A percentile compares a stretch with the other conserved stretches of the same genome.
These are phyloP conservation scores for Pseudoneurospora amorphoporcata DNA, from an alignment of 495 filamentous ascomycete species.

Conservation along the genomic window DNA sequence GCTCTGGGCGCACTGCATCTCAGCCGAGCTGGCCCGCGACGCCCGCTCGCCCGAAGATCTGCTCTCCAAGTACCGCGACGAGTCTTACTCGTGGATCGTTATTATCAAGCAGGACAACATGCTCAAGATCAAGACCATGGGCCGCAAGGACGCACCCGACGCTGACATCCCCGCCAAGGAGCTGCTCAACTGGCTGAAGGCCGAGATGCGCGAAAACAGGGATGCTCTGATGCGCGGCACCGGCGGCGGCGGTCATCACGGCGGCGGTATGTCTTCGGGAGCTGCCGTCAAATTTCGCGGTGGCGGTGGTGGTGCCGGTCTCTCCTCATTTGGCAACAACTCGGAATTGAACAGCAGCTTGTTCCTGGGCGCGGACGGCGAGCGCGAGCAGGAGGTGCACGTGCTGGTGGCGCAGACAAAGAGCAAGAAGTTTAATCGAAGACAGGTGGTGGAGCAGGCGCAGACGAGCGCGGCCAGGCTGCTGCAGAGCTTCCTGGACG, in stretches of 20 bases:
- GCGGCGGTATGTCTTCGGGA: conserved; percentile 23
- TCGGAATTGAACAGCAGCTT: conserved; percentile 9
- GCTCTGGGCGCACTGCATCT: conserved; percentile 76
- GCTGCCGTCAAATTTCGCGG: conserved; percentile 21
- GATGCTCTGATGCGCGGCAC: conserved; percentile 33
- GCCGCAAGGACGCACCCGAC: conserved; percentile 61
- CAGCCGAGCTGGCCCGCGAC: conserved; percentile 79
- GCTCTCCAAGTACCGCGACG: conserved; percentile 55
- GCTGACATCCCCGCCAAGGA: conserved; percentile 65
- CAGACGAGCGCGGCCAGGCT: conserved; percentile 52
- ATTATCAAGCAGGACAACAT: conserved; percentile 71
- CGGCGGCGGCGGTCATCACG: conserved; percentile 39
- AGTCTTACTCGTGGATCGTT: conserved; percentile 78
- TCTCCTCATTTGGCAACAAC: background rate
- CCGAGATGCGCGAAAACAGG: conserved; percentile 60
- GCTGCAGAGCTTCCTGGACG: conserved; percentile 54
- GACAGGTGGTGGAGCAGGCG: conserved; percentile 74
- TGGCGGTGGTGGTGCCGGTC: background rate
- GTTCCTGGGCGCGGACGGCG: conserved; percentile 18
- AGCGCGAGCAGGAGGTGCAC: conserved; percentile 63
- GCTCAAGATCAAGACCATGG: conserved; percentile 66
- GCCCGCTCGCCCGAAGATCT: conserved; percentile 67
- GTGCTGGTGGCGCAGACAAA: conserved; percentile 71
- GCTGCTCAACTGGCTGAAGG: conserved; percentile 69
- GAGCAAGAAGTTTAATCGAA: conserved; percentile 83